Evolutionary conservation across 148 eudicot genomes (phyloP), one percentile per base, ranked within the genome.

Genomic region (Pharnaceum exiguum): DNA sequence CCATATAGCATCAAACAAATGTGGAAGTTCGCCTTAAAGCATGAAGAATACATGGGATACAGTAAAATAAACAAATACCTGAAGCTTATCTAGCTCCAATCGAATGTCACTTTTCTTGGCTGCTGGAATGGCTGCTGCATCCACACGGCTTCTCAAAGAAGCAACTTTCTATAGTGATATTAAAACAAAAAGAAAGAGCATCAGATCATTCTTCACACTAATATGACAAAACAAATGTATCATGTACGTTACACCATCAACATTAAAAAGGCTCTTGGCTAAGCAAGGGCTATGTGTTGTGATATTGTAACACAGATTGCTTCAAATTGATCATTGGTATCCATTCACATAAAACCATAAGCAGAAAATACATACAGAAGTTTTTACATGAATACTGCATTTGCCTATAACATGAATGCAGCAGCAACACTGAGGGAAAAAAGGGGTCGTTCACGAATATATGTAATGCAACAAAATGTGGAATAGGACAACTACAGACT

Each of bases 141-240:
- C 95, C 55, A 86, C 81, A 5, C 76, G 81, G 43, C 77, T 77
- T 68, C 76, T 83, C 47, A 93, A 71, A 51, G 77, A 75, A 49
- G 82, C 82, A 31, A 93, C 95, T 85, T 76, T 83, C 99, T 93
- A 81, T 43, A 48, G n/a, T n/a, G n/a, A n/a, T n/a, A n/a, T n/a
- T 15, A 66, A 73, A 23, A 10, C 39, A 11, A 39, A 45, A 18
- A 23, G 30, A 28, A 40, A 22, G 16, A 7, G n/a, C 28, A 51
- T 63, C n/a, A 29, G 0, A 28, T n/a, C n/a, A n/a, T n/a, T n/a
- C n/a, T n/a, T n/a, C n/a, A n/a, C n/a, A 9, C 17, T 44, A 46
- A 32, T 42, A 12, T 12, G 17, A 29, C 31, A 37, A 10, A 31
- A 7, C 13, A 36, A 1, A 51, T 16, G 19, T 27, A 2, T 15